phyloP scores from a whole-genome alignment of 1,284 basidiomycete genomes.

The Anthracocystis setariae region DNA sequence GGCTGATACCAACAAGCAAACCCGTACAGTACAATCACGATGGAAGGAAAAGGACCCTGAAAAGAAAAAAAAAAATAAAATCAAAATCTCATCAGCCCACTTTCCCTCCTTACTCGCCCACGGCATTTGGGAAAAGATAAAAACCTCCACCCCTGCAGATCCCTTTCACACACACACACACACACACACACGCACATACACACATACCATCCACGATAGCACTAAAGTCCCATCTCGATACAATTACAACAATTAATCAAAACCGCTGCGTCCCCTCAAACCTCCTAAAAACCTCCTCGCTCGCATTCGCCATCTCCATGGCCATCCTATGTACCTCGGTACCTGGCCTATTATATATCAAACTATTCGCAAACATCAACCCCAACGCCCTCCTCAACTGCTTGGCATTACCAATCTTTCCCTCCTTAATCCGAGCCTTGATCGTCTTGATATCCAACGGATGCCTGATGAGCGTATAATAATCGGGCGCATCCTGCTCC shows the following conservation, averaged over 20 bases:
- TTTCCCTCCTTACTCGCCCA: not conserved
- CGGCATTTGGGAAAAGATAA: too few species aligned
- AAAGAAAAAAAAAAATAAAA: not conserved
- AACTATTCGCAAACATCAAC: conserved; percentile 64
- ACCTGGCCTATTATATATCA: conserved; percentile 64
- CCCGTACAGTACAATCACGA: too few species aligned
- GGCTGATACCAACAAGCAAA: too few species aligned
- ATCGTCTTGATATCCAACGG: conserved; percentile 65
- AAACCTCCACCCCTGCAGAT: conserved; percentile 3
- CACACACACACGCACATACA: conserved; percentile 4
- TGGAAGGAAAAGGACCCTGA: not conserved
- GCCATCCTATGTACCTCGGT: conserved; percentile 65
- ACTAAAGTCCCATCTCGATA: too few species aligned
- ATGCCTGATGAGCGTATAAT: conserved; percentile 58
- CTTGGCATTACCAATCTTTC: conserved; percentile 40
- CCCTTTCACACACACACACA: not conserved
- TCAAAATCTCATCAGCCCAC: conserved; percentile 3
- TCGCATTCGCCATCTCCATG: conserved; percentile 60
- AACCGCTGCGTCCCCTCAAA: conserved; percentile 51
- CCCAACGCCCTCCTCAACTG: conserved; percentile 52
- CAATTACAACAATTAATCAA: not conserved
- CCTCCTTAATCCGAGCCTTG: conserved; percentile 61
- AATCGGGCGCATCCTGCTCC: conserved; percentile 64
- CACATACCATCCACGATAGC: not conserved
- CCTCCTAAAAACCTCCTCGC: conserved; percentile 53